These are phyloP conservation scores for Fusarium chuoi DNA, from an alignment of 2,329 filamentous ascomycete species.

Conservation along the genomic window DNA sequence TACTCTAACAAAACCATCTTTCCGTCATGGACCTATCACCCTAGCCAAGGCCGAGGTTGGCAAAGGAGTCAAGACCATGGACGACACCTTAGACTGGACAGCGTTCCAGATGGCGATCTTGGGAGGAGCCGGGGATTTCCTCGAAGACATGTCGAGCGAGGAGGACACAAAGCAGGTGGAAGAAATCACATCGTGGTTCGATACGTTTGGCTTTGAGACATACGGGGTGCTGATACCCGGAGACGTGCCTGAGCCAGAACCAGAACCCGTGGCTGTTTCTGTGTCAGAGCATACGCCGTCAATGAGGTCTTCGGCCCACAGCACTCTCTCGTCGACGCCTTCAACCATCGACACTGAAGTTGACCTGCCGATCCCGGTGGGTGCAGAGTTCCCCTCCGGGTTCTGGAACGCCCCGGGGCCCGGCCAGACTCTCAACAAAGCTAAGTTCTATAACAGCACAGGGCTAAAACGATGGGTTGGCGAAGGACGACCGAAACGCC, in stretches of 20 bases:
- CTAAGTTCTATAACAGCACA: slow-evolving; percentile 47
- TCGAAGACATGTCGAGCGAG: slow-evolving; percentile 54
- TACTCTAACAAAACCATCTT: slow-evolving; percentile 59
- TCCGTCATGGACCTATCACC: slow-evolving; percentile 66
- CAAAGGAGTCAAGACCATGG: slow-evolving; percentile 52
- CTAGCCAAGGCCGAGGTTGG: slow-evolving; percentile 58
- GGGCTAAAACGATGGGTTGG: slow-evolving; percentile 51
- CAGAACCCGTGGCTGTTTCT: neutral
- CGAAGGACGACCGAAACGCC: slow-evolving; percentile 49
- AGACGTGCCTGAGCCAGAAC: neutral
- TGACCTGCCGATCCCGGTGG: slow-evolving; percentile 53
- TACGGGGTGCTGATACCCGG: slow-evolving; percentile 53
- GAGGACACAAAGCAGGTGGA: slow-evolving; percentile 57
- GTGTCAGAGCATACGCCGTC: slow-evolving; percentile 14
- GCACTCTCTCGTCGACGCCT: slow-evolving; percentile 42
- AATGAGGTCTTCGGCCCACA: slow-evolving; percentile 38
- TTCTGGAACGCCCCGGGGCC: slow-evolving; percentile 47
- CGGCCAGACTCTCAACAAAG: slow-evolving; percentile 41
- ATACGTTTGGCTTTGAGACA: slow-evolving; percentile 59
- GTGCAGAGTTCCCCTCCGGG: slow-evolving; percentile 48
- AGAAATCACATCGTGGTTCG: slow-evolving; percentile 63
- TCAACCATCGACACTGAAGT: slow-evolving; percentile 47
- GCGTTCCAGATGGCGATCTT: slow-evolving; percentile 73
- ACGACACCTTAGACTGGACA: slow-evolving; percentile 68
- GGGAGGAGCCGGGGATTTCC: slow-evolving; percentile 65